These are phyloP conservation scores for Xerocomus brunneocitrinus DNA, from an alignment of 768 basidiomycete species.

Conservation along the genomic window DNA sequence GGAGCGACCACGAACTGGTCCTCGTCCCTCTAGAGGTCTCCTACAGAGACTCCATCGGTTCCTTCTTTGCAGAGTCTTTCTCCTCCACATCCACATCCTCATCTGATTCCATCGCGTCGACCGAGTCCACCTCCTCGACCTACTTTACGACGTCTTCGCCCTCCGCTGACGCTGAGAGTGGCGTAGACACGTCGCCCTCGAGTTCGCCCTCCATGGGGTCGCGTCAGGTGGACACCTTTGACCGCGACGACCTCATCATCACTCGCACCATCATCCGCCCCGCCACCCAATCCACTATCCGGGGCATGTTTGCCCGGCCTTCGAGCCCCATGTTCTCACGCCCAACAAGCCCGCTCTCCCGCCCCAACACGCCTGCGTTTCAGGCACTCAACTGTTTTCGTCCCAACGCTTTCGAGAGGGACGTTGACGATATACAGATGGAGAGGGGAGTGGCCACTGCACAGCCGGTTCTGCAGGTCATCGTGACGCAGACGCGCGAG, in stretches of 20 bases:
- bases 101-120: conserved; percentile 11
- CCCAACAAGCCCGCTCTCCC: conserved; percentile 22
- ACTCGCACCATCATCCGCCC: conserved; percentile 39
- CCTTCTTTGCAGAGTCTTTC: conserved; percentile 13
- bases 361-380: conserved; percentile 20
- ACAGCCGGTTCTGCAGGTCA: conserved; percentile 29
- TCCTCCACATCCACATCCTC: conserved; percentile 1
- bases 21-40: conserved; percentile 28
- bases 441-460: conserved; percentile 11
- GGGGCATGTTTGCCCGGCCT: conserved; percentile 27
- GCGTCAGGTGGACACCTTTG: conserved; percentile 22
- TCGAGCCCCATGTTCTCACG: conserved; percentile 29
- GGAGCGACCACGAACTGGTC: conserved; percentile 34
- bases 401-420: conserved; percentile 30
- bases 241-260: conserved; percentile 30
- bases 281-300: conserved; percentile 19
- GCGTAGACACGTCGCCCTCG: not conserved
- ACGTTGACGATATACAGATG: conserved; percentile 25
- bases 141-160: conserved; percentile 21
- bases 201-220: conserved; percentile 7
- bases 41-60: conserved; percentile 16
- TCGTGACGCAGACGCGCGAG: conserved; percentile 31
- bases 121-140: conserved; percentile 9
- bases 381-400: conserved; percentile 34
- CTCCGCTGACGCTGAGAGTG: conserved; percentile 7